Conservation (phyloP, 2,329 filamentous ascomycete genomes). For the Colletotrichum plurivorum region DNA sequence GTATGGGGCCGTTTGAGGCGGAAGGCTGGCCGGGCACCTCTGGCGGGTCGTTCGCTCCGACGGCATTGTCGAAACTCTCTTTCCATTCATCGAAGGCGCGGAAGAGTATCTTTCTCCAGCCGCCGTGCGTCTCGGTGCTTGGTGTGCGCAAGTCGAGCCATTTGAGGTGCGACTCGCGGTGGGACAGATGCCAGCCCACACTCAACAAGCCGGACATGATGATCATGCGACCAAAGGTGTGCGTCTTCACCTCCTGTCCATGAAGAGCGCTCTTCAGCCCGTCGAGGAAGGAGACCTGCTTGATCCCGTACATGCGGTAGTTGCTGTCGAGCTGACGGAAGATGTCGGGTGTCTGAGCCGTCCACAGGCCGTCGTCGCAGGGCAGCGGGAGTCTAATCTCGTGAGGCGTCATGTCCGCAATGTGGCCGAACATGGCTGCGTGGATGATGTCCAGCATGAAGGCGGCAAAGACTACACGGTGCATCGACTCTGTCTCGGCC, state of each 20-base stretch:
- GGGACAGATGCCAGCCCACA: conserved; percentile 92
- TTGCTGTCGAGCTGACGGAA: conserved; percentile 84
- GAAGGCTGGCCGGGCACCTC: conserved; percentile 65
- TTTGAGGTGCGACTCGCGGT: conserved; percentile 86
- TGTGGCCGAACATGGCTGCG: conserved; percentile 93
- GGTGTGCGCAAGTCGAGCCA: conserved; percentile 79
- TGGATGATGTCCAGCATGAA: conserved; percentile 93
- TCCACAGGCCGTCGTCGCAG: conserved; percentile 90
- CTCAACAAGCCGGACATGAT: conserved; percentile 93
- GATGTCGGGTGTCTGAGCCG: conserved; percentile 81
- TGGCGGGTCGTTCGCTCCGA: conserved; percentile 56
- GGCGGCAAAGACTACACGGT: conserved; percentile 87
- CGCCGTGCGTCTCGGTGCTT: conserved; percentile 74
- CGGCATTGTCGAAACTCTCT: conserved; percentile 81
- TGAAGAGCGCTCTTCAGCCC: conserved; percentile 88
- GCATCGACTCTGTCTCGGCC: conserved; percentile 90
- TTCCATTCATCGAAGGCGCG: conserved; percentile 91
- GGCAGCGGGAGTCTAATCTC: conserved; percentile 89
- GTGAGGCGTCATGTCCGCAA: conserved; percentile 90
- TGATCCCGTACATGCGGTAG: conserved; percentile 83
- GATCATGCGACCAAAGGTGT: conserved; percentile 90
- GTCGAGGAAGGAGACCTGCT: conserved; percentile 85
- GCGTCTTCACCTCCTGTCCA: conserved; percentile 84
- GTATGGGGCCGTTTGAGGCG: conserved; percentile 73
- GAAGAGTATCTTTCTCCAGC: conserved; percentile 84